Percentiles rank a stretch among this genome's conserved stretches.
Conservation (phyloP, 108 stramenopile genomes). For the Skeletonema marinoi region DNA sequence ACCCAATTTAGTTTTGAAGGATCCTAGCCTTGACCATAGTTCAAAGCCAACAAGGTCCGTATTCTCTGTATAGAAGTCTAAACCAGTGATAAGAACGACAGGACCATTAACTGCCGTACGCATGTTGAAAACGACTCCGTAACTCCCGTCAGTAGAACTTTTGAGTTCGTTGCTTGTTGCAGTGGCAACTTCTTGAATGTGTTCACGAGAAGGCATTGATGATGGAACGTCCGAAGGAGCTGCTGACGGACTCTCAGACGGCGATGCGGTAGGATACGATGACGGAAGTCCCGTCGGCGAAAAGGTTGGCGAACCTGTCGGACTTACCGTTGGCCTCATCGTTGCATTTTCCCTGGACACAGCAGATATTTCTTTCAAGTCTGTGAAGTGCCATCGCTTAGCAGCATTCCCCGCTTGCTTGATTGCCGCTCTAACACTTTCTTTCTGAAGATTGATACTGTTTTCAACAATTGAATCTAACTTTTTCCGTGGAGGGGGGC, state of each 20-base stretch:
- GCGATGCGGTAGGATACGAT: neutral
- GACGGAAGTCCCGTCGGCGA: neutral
- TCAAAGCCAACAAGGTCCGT: neutral
- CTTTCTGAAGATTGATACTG: slow-evolving; percentile 1
- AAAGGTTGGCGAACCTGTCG: neutral
- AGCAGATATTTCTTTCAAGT: neutral
- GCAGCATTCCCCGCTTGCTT: neutral
- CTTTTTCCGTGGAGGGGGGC: neutral
- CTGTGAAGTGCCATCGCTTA: neutral
- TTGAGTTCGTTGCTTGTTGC: slow-evolving; percentile 3
- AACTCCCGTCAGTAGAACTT: neutral
- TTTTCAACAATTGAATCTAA: neutral
- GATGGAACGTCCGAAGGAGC: neutral
- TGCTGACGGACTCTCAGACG: neutral
- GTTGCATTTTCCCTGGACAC: neutral
- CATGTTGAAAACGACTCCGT: slow-evolving; percentile 3
- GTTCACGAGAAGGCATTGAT: neutral
- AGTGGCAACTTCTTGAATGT: neutral
- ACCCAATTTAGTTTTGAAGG: neutral
- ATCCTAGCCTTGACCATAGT: slow-evolving; percentile 9
- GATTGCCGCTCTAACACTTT: neutral
- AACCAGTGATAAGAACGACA: neutral
- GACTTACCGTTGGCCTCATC: neutral
- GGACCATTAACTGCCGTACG: neutral
- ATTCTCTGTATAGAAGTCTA: slow-evolving; percentile 2